phyloP scores from a whole-genome alignment of 2,329 filamentous ascomycete genomes.

The Blumeriella jaapii region DNA sequence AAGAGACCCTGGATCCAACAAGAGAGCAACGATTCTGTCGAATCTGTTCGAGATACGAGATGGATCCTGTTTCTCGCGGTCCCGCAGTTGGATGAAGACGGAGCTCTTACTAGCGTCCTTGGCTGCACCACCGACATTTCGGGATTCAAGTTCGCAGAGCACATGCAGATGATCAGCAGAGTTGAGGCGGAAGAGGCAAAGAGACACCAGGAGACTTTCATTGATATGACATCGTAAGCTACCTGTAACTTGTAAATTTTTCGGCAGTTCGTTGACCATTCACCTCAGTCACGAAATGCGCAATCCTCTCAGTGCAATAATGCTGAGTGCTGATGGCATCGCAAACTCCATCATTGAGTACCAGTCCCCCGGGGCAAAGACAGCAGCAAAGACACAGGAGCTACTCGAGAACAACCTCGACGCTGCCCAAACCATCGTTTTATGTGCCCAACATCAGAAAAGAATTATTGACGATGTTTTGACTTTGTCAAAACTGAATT shows the following conservation, averaged over 20 bases:
- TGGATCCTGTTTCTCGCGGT: constrained; percentile 56
- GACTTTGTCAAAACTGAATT: constrained; percentile 59
- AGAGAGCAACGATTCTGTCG: constrained; percentile 45
- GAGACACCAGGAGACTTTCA: constrained; percentile 57
- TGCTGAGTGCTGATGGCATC: constrained; percentile 69
- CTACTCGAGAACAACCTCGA: constrained; percentile 48
- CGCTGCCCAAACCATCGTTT: constrained; percentile 61
- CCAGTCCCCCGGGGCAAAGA: constrained; percentile 14
- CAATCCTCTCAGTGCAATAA: constrained; percentile 63
- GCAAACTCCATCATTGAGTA: constrained; percentile 33
- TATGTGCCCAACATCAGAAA: constrained; percentile 70
- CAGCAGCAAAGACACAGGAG: constrained; percentile 28
- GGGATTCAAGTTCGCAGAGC: constrained; percentile 72
- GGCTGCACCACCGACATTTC: constrained; percentile 70
- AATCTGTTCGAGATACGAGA: constrained; percentile 42
- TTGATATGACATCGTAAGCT: constrained; percentile 48
- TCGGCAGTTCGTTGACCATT: too few species aligned
- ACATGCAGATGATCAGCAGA: constrained; percentile 62
- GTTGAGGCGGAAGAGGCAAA: constrained; percentile 74
- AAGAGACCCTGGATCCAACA: constrained; percentile 47
- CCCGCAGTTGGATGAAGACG: constrained; percentile 52
- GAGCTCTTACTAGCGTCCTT: constrained; percentile 54
- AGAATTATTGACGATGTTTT: constrained; percentile 55
- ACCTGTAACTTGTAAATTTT: too few species aligned
- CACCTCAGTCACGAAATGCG: constrained; percentile 57